Base-by-base conservation (phyloP, 305 asterid genomes). In the Nicotiana rustica region DNA sequence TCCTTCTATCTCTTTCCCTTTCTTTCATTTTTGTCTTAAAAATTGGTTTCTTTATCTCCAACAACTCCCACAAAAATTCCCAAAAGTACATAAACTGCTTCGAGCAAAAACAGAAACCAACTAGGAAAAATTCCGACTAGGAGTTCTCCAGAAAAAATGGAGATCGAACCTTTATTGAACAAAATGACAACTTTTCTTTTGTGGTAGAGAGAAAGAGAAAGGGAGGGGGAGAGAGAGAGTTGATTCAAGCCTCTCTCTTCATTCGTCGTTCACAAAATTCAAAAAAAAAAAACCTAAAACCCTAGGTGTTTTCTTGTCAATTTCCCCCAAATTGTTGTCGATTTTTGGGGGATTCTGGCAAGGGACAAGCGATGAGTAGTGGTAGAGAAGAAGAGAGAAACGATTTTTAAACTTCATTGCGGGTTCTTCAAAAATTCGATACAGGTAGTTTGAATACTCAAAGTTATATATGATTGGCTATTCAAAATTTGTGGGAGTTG, bases 161-260 rank as follows among this genome's bases (percentile, higher is more conserved):
- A 29, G n/a, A 12, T 64, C 14, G 29, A n/a, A 29, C 35, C 67
- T 10, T 33, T 8, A 7, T 21, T 64, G 17, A 64, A 25, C 36
- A 25, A 64, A 4, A 64, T 25, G 13, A 10, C n/a, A 64, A 6
- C 8, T 64, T 10, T 64, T 25, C 17, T 25, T 21, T 64, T 7
- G 1, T 33, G 36, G n/a, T 17, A 61, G 84, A 64, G 83, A 31
- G 79, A 2, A 4, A 2, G 21, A 56, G 18, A 68, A 81, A 78
- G 83, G 67, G 85, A 59, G 85, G 35, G 82, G 55, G 80, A 29
- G 73, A 33, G 36, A 33, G 36, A 2, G 4, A 35, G 75, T 10
- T 65, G 18, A 36, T 65, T 65, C 18, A 0, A 17, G 76, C 76
- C 83, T 82, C 84, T 84, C 88, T 80, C 82, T 29, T 68, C 31